Percentiles rank a stretch among this genome's conserved stretches.
Evolutionary conservation across 306 rosid genomes (phyloP).

Genomic region (Rosa multiflora): DNA sequence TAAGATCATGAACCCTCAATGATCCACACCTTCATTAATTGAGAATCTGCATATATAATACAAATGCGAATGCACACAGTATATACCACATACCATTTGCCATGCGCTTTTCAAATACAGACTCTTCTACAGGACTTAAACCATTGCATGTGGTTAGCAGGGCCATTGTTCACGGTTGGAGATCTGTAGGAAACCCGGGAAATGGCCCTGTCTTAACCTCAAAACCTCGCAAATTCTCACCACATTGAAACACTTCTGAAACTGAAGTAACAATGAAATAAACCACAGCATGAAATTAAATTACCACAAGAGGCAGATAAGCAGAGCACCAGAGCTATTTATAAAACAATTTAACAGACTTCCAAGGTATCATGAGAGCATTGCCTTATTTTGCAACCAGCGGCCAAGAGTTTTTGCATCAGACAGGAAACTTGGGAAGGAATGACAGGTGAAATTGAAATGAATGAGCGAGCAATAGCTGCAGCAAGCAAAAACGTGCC

Average conservation of each 20-base stretch:
- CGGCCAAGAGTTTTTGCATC: slow-evolving; percentile 22
- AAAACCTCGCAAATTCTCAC: slow-evolving; percentile 22
- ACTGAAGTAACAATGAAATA: too few species aligned
- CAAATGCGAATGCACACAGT: neutral
- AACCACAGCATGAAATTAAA: too few species aligned
- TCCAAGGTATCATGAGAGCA: slow-evolving; percentile 24
- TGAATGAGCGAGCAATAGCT: slow-evolving; percentile 35
- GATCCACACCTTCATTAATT: neutral
- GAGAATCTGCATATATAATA: neutral
- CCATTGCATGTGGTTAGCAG: slow-evolving; percentile 33
- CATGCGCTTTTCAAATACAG: slow-evolving; percentile 34
- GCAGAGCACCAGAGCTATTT: neutral
- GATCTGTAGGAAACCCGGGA: slow-evolving; percentile 41
- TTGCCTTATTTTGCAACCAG: slow-evolving; percentile 36
- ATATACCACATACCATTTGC: slow-evolving; percentile 31
- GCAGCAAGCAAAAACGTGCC: slow-evolving; percentile 42
- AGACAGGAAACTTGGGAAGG: slow-evolving; percentile 32
- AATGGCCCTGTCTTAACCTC: slow-evolving; percentile 30
- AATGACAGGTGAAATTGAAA: slow-evolving; percentile 33
- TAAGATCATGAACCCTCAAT: neutral
- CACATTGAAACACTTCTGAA: slow-evolving; percentile 16
- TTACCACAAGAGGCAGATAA: too few species aligned
- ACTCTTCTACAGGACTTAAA: slow-evolving; percentile 30
- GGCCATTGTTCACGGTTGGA: slow-evolving; percentile 39
- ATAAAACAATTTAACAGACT: slow-evolving; percentile 1